Evolutionary conservation across 208 protist species (phyloP).

Genomic region (Zelonia costaricensis): DNA sequence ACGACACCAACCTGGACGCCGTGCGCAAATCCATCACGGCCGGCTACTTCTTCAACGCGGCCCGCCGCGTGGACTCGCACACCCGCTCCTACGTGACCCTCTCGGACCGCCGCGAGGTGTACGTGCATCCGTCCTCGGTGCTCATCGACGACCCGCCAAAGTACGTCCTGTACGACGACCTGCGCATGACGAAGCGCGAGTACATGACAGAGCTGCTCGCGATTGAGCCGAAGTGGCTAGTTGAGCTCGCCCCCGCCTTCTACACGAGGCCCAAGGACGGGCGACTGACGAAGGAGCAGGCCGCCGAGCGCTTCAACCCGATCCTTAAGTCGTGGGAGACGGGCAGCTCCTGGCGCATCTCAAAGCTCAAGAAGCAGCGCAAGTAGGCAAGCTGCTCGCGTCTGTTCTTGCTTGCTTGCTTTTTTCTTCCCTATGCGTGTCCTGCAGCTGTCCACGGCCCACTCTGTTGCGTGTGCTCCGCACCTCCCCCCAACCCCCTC

Average conservation of each 20-base stretch:
- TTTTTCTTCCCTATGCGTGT: too few relatives aligned
- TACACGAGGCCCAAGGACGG: slow-evolving; percentile 78
- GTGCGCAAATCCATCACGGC: slow-evolving; percentile 96
- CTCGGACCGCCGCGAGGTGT: slow-evolving; percentile 88
- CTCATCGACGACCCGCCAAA: slow-evolving; percentile 88
- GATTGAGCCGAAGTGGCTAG: slow-evolving; percentile 94
- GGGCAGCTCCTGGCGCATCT: slow-evolving; percentile 90
- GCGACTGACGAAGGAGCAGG: slow-evolving; percentile 76
- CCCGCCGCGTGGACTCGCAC: slow-evolving; percentile 86
- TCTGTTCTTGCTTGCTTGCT: too few relatives aligned
- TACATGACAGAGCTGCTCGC: slow-evolving; percentile 96
- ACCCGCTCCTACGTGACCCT: slow-evolving; percentile 82
- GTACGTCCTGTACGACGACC: slow-evolving; percentile 98
- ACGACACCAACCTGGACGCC: slow-evolving; percentile 79
- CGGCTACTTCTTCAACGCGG: slow-evolving; percentile 98
- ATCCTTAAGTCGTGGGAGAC: slow-evolving; percentile 88
- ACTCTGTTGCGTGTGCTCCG: too few relatives aligned
- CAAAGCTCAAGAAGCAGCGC: slow-evolving; percentile 52
- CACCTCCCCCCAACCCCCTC: too few relatives aligned
- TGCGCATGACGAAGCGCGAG: slow-evolving; percentile 97
- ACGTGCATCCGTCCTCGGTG: slow-evolving; percentile 86
- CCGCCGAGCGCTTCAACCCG: slow-evolving; percentile 82
- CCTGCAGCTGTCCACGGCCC: too few relatives aligned
- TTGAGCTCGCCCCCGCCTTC: slow-evolving; percentile 95
- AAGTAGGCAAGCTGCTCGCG: background rate